Conservation (phyloP, 768 basidiomycete genomes). For the Tylopilus felleus region DNA sequence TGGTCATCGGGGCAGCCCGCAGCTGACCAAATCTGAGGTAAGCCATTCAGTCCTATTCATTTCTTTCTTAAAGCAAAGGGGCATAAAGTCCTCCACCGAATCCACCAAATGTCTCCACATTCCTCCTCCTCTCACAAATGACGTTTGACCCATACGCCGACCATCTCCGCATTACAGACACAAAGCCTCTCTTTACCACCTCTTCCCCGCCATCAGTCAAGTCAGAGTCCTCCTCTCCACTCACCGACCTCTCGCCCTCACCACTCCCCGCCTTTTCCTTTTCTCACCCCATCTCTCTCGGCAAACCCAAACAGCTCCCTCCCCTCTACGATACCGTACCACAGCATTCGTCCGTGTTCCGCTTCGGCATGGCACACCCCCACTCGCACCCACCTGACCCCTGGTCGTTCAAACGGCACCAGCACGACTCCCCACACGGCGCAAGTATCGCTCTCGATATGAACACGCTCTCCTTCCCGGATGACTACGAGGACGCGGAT, state of each 20-base stretch:
- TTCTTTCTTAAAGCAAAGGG: slow-evolving; percentile 6
- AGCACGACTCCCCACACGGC: slow-evolving; percentile 3
- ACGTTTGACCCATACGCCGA: slow-evolving; percentile 26
- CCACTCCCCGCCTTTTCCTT: slow-evolving; percentile 24
- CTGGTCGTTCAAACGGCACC: slow-evolving; percentile 23
- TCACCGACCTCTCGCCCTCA: slow-evolving; percentile 21
- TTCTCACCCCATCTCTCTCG: slow-evolving; percentile 12
- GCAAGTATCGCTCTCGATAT: slow-evolving; percentile 23
- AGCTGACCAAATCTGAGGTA: slow-evolving; percentile 2
- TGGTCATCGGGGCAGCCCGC: not conserved
- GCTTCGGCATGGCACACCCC: slow-evolving; percentile 28
- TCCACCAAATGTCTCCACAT: not conserved
- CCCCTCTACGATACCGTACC: not conserved
- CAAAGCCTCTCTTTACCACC: not conserved
- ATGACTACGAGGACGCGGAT: slow-evolving; percentile 62
- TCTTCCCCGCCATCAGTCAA: slow-evolving; percentile 25
- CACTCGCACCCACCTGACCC: slow-evolving; percentile 15
- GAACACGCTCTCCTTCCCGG: slow-evolving; percentile 44
- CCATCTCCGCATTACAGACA: slow-evolving; percentile 13
- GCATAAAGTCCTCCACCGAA: not conserved
- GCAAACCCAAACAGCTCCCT: not conserved
- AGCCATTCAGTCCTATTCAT: not conserved
- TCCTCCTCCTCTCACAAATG: slow-evolving; percentile 10
- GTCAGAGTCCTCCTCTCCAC: slow-evolving; percentile 27
- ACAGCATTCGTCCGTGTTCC: slow-evolving; percentile 11